A percentile compares a stretch with the other conserved stretches of the same genome.
Evolutionary conservation across 2,329 filamentous ascomycete genomes (phyloP).

Genomic region (Epichloe hybrida): DNA sequence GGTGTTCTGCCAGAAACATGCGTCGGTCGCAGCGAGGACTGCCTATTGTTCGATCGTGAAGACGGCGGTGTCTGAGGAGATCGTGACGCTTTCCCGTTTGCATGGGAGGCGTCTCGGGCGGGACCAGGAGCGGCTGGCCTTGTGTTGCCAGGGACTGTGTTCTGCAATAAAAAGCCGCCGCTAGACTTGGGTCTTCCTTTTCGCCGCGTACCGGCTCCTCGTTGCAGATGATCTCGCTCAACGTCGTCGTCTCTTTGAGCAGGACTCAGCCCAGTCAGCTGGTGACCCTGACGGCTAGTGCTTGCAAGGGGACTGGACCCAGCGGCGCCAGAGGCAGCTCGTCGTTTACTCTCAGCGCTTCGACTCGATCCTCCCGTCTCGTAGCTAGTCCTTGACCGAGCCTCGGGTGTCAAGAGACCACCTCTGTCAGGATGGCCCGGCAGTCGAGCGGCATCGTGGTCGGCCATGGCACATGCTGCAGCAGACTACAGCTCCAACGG

Average conservation of each 20-base stretch:
- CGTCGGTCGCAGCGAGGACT: not conserved
- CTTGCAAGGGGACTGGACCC: conserved; percentile 11
- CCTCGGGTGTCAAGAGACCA: conserved; percentile 7
- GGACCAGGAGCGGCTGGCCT: conserved; percentile 19
- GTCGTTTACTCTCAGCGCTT: not conserved
- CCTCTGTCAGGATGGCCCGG: conserved; percentile 4
- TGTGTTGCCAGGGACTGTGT: conserved; percentile 23
- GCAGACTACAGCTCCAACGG: not conserved
- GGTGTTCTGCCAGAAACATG: not conserved
- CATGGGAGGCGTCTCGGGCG: conserved; percentile 12
- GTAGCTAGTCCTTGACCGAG: conserved; percentile 16
- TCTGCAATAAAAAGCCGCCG: conserved; percentile 40
- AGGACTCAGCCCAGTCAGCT: conserved; percentile 5
- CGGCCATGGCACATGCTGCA: conserved; percentile 13
- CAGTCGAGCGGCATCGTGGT: conserved; percentile 9
- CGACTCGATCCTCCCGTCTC: conserved; percentile 32
- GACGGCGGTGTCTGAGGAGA: not conserved
- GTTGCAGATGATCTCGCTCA: conserved; percentile 3
- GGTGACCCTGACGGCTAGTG: conserved; percentile 5
- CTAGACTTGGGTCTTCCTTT: conserved; percentile 30
- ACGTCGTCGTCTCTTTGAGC: not conserved
- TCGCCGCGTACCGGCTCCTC: conserved; percentile 15
- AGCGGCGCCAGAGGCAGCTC: conserved; percentile 8
- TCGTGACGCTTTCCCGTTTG: conserved; percentile 10
- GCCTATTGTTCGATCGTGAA: not conserved